Conservation (phyloP, 75 land plant species). For the Picea sitchensis region DNA sequence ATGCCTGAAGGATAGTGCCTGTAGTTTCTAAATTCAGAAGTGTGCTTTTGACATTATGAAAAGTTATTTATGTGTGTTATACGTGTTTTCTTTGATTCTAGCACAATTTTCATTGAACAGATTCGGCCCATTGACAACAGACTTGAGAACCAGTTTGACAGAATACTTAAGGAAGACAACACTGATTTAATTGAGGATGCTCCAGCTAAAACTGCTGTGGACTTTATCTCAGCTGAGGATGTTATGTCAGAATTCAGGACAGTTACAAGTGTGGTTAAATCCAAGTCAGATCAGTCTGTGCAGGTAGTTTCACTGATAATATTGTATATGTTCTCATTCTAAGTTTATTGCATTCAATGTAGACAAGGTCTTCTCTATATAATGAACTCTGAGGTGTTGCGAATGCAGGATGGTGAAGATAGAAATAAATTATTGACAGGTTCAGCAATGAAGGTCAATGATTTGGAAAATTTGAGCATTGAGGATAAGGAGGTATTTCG, state of each 20-base stretch:
- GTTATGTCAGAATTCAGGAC: constrained; percentile 15
- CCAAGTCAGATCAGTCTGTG: constrained; percentile 22
- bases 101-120: constrained; percentile 12
- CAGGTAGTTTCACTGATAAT: constrained; percentile 12
- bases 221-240: constrained; percentile 12
- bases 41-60: background rate
- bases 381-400: background rate
- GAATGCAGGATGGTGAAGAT: background rate
- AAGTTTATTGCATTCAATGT: background rate
- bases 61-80: constrained; percentile 1
- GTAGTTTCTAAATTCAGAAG: background rate
- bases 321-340: background rate
- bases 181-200: constrained; percentile 6
- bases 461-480: background rate
- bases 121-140: constrained; percentile 38
- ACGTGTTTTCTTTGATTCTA: background rate
- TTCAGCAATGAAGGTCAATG: background rate
- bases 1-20: background rate
- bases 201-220: background rate
- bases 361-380: background rate
- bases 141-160: constrained; percentile 34
- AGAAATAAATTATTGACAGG: too few relatives aligned
- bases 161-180: constrained; percentile 24
- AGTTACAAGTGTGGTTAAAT: constrained; percentile 20
- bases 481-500: background rate